Evolutionary conservation across 1,284 basidiomycete species (phyloP).

Genomic region (Exobasidium cylindrosporum): DNA sequence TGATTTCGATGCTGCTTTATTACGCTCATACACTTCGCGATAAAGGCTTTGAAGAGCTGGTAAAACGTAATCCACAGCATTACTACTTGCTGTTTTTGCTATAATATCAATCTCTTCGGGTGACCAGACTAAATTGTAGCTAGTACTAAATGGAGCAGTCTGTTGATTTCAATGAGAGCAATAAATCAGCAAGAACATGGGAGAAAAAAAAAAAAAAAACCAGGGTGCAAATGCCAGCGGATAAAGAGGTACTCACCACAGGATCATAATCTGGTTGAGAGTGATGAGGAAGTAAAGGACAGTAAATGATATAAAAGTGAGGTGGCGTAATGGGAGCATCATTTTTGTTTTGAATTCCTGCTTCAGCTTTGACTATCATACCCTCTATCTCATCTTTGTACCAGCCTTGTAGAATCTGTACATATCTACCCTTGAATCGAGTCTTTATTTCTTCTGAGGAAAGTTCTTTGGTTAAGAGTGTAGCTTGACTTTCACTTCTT

Average conservation of each 20-base stretch:
- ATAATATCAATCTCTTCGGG: slow-evolving; percentile 42
- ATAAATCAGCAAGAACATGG: background rate
- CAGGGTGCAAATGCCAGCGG: background rate
- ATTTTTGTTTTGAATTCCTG: no score
- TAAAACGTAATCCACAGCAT: slow-evolving; percentile 33
- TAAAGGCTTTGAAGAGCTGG: slow-evolving; percentile 26
- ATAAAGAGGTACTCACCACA: no score
- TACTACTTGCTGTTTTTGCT: slow-evolving; percentile 31
- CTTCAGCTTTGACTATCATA: no score
- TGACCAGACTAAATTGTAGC: slow-evolving; percentile 52
- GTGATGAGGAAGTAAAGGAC: slow-evolving; percentile 42
- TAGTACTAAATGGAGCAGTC: slow-evolving; percentile 41
- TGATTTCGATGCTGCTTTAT: no score
- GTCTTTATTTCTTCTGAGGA: background rate
- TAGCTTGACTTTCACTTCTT: slow-evolving; percentile 1
- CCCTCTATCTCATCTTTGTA: no score
- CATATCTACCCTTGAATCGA: slow-evolving; percentile 28
- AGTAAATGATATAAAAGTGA: slow-evolving; percentile 42
- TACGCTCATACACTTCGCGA: slow-evolving; percentile 25
- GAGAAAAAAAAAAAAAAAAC: background rate
- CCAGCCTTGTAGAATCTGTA: slow-evolving; percentile 28
- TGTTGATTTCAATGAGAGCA: no score
- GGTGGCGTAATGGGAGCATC: slow-evolving; percentile 18
- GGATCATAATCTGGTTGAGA: slow-evolving; percentile 42
- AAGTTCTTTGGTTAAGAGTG: background rate